Evolutionary conservation across 1,139 yeast species (phyloP), one percentile per base, ranked within the genome.

Genomic region (Blastobotrys apis): DNA sequence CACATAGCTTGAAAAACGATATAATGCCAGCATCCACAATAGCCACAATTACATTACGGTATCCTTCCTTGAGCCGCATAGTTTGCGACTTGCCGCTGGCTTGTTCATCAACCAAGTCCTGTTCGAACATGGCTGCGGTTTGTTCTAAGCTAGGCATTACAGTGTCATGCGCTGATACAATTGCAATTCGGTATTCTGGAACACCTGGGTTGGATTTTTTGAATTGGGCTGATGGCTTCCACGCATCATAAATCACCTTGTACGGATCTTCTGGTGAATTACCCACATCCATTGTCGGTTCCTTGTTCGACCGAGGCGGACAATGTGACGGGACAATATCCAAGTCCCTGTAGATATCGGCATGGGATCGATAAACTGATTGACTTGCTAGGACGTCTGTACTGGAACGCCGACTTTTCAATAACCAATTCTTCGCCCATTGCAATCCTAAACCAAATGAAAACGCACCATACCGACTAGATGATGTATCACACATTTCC

Each of bases 211-310:
- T 59, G 35, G 78, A 80, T 57, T 88, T 88, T 46, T 80, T 80
- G 64, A 85, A 90, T 8, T 51, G 47, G 1, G 74, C 69, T 1
- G 74, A 69, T 0, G 97, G 97, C 62, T 85, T 88, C 97, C 97
- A 90, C 1, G 86, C 86, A 55, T 84, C 74, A 55, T 73, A 88
- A 1, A 72, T 65, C 19, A 69, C 52, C 12, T 50, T 41, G 31
- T 48, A 55, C n/a, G 59, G 56, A 9, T 43, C 43, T 17, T 43
- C 49, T 8, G 44, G 30, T 37, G 44, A 25, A 35, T 26, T 30
- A 33, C 5, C 12, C 5, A 12, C 17, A 17, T 6, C 16, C 9
- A 13, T 17, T 21, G 25, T 4, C 32, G 2, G 13, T 16, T n/a
- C 17, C 40, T 19, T 16, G 8, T 17, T 16, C 26, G 5, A 22